Base-by-base conservation (phyloP, 2,329 filamentous ascomycete genomes). In the Verticillium klebahnii region DNA sequence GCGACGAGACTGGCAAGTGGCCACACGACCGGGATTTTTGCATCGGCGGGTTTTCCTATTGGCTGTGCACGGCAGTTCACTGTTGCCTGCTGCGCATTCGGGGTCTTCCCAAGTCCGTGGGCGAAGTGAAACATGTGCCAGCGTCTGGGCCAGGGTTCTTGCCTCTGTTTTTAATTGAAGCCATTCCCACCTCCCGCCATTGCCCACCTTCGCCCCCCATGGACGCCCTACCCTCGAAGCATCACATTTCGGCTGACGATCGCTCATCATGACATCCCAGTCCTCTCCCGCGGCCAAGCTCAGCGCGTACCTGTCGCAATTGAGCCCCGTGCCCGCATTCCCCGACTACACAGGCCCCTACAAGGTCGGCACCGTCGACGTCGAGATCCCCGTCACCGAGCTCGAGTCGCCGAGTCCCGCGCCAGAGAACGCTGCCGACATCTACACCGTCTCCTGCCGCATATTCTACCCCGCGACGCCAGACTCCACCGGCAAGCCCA, bases 401-500 rank as follows among this genome's bases (percentile, higher is more conserved):
- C 77, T 89, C 6, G 72, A 81, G 2, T 78, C 83, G 1, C 85
- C 87, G 0, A 79, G 82, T 25, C 77, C 81, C 3, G 74, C 79
- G 8, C 84, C 85, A 6, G 77, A 81, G 8, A 80, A 82, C 58
- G 82, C 85, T 5, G 74, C 76, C 61, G 79, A 80, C 55, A 86
- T 93, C 56, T 79, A 86, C 23, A 96, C 92, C 1, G 81, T 96
- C 31, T 88, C 90, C 61, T 95, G 92, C 73, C 86, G 92, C 65
- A 81, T 96, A 62, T 96, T 91, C 77, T 96, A 96, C 72, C 92
- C 92, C 1, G 88, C 89, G 25, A 76, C 78, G 1, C 71, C 79
- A 5, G 78, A 80, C 19, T 78, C 83, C 3, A 74, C 75, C 59
- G 80, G 85, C 69, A 85, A 85, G 68, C 80, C 80, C 11, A 89